Evolutionary conservation across 2,329 filamentous ascomycete species (phyloP).

Genomic region (Byssoonygena ceratinophila): DNA sequence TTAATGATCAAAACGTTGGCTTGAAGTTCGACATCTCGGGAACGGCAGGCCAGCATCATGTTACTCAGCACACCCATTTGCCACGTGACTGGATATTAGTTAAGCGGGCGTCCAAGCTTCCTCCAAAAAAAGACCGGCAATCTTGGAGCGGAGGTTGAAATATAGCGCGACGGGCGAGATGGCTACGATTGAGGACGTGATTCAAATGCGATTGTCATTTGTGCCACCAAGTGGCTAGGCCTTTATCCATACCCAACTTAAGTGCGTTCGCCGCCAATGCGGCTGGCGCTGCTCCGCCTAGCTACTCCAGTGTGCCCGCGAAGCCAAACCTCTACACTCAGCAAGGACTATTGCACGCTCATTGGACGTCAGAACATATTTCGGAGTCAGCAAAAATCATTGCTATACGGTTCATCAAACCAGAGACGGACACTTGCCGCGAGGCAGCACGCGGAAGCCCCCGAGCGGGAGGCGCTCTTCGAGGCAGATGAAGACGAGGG

Average conservation of each 20-base stretch:
- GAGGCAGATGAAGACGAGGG: neutral
- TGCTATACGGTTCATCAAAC: neutral
- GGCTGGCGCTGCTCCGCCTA: constrained; percentile 9
- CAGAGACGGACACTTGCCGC: neutral
- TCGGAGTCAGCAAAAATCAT: neutral
- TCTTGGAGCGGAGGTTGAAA: too few species aligned
- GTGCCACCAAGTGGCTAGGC: neutral
- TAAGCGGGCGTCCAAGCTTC: too few species aligned
- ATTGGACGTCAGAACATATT: neutral
- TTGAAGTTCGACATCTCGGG: constrained; percentile 14
- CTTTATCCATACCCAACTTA: neutral
- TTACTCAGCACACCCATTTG: too few species aligned
- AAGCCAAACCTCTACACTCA: neutral
- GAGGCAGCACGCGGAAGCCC: neutral
- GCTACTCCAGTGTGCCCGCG: constrained; percentile 2
- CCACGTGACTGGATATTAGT: too few species aligned
- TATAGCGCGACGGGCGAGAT: too few species aligned
- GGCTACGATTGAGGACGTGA: constrained; percentile 22
- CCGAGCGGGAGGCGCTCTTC: neutral
- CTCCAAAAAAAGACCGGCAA: too few species aligned
- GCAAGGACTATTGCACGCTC: neutral
- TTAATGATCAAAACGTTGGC: constrained; percentile 25
- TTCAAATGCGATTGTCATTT: neutral
- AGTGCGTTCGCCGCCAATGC: constrained; percentile 11
- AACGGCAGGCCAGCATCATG: constrained; percentile 10